Evolutionary conservation across 257 asterid species (phyloP).

Genomic region (Jaltomata sinuosa): DNA sequence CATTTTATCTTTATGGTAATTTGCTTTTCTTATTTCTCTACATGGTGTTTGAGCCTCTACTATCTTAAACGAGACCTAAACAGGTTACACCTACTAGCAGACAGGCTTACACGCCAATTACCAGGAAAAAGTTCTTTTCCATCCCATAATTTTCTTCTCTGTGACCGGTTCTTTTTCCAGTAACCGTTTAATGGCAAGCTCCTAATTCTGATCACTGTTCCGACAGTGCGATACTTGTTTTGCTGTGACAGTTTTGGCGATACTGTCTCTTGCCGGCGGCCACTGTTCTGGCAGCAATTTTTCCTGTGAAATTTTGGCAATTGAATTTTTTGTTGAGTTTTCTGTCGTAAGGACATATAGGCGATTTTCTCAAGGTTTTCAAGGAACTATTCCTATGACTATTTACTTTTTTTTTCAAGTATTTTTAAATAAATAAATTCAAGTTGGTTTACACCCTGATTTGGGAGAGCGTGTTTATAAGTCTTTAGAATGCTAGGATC

Average conservation of each 20-base stretch:
- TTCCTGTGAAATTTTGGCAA: neutral
- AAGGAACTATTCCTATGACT: neutral
- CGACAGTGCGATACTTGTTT: neutral
- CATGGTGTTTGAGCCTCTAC: neutral
- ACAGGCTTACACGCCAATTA: neutral
- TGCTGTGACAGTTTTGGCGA: neutral
- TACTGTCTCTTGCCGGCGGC: neutral
- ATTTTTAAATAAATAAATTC: neutral
- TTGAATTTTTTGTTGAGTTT: neutral
- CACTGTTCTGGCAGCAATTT: neutral
- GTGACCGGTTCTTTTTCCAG: neutral
- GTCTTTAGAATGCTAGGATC: neutral
- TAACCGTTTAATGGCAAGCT: neutral
- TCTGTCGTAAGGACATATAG: neutral
- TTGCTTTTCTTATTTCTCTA: neutral
- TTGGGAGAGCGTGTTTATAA: neutral
- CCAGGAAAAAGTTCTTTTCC: neutral
- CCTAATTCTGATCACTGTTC: neutral
- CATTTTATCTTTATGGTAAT: neutral
- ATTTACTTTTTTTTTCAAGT: neutral
- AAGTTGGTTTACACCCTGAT: neutral
- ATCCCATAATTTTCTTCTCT: neutral
- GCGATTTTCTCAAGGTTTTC: neutral
- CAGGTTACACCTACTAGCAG: neutral
- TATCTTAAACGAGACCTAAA: neutral